Evolutionary conservation across 176 grass and related monocot species (phyloP).

Genomic region (Eremochloa ophiuroides): DNA sequence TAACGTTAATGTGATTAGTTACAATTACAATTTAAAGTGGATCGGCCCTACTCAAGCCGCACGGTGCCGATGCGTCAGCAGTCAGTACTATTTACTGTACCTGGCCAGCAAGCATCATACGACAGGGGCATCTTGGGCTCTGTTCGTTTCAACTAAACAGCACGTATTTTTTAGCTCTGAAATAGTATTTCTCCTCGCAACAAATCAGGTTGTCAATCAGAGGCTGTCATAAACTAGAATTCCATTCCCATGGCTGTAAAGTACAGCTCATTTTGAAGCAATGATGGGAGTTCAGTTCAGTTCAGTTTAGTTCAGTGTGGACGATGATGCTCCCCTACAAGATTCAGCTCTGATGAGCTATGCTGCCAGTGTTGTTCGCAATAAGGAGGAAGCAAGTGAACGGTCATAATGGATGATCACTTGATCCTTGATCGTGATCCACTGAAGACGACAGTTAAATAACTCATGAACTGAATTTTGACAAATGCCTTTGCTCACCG

Average conservation of each 20-base stretch:
- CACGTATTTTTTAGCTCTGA: no score
- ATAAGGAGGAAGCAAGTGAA: neutral
- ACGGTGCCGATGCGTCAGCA: neutral
- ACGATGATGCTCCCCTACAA: constrained; percentile 1
- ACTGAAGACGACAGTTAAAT: neutral
- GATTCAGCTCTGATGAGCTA: neutral
- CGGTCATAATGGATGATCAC: neutral
- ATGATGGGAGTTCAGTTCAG: constrained; percentile 12
- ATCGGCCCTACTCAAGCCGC: neutral
- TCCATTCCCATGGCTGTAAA: constrained; percentile 32
- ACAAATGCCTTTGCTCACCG: neutral
- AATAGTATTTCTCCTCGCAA: no score
- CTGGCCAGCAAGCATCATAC: neutral
- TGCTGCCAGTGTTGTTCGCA: neutral
- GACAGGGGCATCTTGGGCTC: neutral
- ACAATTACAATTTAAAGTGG: no score
- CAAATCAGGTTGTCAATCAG: no score
- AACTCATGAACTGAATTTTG: neutral
- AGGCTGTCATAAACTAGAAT: constrained; percentile 23
- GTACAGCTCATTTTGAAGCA: constrained; percentile 3
- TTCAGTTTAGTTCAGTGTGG: neutral
- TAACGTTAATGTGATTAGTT: no score
- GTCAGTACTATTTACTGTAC: neutral
- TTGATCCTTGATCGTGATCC: neutral
- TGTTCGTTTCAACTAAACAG: neutral